phyloP scores from a whole-genome alignment of 768 basidiomycete species.

The Boletellus ananiceps region DNA sequence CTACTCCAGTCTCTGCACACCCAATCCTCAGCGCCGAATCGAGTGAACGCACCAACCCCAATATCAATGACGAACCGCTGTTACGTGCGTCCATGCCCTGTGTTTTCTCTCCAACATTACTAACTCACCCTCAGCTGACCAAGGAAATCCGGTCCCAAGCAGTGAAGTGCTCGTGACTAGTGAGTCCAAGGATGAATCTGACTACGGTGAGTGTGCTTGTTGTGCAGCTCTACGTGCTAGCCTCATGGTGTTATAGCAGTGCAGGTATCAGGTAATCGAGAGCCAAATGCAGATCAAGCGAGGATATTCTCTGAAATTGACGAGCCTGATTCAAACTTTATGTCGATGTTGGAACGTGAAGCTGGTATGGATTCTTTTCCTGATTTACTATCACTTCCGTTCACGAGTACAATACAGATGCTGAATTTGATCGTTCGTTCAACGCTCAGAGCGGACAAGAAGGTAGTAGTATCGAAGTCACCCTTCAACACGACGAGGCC shows the following conservation, averaged over 20 bases:
- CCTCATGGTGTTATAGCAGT: constrained; percentile 7
- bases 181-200: constrained; percentile 5
- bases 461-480: constrained; percentile 15
- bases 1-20: constrained; percentile 13
- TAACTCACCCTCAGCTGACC: constrained; percentile 10
- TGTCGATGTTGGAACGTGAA: constrained; percentile 25
- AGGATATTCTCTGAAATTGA: constrained; percentile 17
- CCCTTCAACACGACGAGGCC: constrained; percentile 11
- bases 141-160: neutral
- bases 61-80: neutral
- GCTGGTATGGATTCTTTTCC: constrained; percentile 21
- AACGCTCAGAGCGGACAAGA: constrained; percentile 13
- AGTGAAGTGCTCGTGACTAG: neutral
- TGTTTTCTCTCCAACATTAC: neutral
- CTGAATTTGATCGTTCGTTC: constrained; percentile 26
- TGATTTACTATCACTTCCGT: neutral
- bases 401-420: constrained; percentile 16
- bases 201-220: constrained; percentile 9
- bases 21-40: constrained; percentile 8
- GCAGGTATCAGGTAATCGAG: constrained; percentile 11
- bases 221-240: neutral
- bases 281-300: constrained; percentile 3
- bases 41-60: neutral
- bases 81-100: constrained; percentile 8
- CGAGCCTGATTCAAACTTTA: constrained; percentile 28